Percentiles rank a stretch among this genome's conserved stretches.
Evolutionary conservation across 495 filamentous ascomycete genomes (phyloP).

Genomic region (Emericellopsis terricola): DNA sequence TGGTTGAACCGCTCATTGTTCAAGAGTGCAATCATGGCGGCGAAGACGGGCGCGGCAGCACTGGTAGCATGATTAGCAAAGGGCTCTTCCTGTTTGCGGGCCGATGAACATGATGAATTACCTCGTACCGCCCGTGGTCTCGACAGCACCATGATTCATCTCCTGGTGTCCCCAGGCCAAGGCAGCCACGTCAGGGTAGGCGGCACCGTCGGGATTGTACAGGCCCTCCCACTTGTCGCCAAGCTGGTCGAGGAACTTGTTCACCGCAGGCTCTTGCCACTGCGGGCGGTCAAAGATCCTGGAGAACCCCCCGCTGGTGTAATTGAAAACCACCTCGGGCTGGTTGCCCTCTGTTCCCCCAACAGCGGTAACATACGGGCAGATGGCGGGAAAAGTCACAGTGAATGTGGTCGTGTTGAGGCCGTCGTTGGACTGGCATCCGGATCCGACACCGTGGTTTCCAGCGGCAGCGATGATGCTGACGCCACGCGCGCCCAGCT

Average conservation of each 20-base stretch:
- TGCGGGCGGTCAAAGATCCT: constrained; percentile 40
- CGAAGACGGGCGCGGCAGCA: constrained; percentile 39
- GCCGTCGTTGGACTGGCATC: constrained; percentile 49
- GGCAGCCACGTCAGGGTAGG: constrained; percentile 52
- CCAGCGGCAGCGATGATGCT: constrained; percentile 55
- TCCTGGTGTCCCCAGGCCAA: constrained; percentile 29
- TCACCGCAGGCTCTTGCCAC: constrained; percentile 43
- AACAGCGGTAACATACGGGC: constrained; percentile 58
- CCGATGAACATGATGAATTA: background rate
- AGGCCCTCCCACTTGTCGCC: constrained; percentile 4
- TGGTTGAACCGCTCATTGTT: constrained; percentile 41
- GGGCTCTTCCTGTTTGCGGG: too few relatives aligned
- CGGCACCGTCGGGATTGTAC: constrained; percentile 42
- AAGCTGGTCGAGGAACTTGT: constrained; percentile 28
- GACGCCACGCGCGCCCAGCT: constrained; percentile 58
- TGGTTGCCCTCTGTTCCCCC: constrained; percentile 40
- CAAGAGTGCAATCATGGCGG: constrained; percentile 39
- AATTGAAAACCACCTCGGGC: constrained; percentile 41
- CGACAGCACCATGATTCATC: background rate
- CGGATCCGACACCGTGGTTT: constrained; percentile 50
- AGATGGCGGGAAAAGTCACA: constrained; percentile 51
- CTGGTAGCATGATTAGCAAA: too few relatives aligned
- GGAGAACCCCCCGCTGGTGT: constrained; percentile 51
- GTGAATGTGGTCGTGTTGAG: constrained; percentile 45
- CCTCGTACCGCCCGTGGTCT: constrained; percentile 13